phyloP scores from a whole-genome alignment of 2,329 filamentous ascomycete species.

The Exophiala aquamarina region DNA sequence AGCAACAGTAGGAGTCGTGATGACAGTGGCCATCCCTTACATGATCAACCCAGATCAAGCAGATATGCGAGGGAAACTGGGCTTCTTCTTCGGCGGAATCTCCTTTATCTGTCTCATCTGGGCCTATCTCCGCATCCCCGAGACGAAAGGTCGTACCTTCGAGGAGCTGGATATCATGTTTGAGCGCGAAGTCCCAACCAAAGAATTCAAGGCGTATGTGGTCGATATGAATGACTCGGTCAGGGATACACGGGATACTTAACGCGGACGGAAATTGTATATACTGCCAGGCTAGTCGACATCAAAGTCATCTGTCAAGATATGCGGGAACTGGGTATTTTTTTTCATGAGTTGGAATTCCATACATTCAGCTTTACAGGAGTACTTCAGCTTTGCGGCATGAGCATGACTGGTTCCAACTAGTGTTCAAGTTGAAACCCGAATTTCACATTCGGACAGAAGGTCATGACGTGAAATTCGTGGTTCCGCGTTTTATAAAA shows the following conservation, averaged over 20 bases:
- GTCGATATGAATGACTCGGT: not conserved
- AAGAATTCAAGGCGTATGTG: constrained; percentile 22
- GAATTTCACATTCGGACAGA: no score
- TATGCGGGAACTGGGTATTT: no score
- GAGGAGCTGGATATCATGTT: constrained; percentile 35
- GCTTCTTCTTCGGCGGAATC: constrained; percentile 66
- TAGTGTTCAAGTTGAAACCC: no score
- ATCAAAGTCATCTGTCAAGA: no score
- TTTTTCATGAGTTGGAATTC: no score
- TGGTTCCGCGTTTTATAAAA: no score
- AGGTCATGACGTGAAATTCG: no score
- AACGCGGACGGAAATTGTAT: no score
- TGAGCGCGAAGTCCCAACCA: constrained; percentile 22
- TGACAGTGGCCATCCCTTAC: constrained; percentile 39
- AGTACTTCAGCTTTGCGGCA: no score
- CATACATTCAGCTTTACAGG: no score
- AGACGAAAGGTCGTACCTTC: constrained; percentile 29
- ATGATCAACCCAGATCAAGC: constrained; percentile 30
- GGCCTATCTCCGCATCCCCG: constrained; percentile 32
- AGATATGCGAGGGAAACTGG: constrained; percentile 37
- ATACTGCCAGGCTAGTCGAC: no score
- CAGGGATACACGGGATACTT: not conserved
- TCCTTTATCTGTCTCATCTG: constrained; percentile 41
- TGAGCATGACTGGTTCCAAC: no score
- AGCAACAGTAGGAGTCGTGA: constrained; percentile 50